phyloP scores from a whole-genome alignment of 192 early-diverging fungal genomes.

The Linderina pennispora region DNA sequence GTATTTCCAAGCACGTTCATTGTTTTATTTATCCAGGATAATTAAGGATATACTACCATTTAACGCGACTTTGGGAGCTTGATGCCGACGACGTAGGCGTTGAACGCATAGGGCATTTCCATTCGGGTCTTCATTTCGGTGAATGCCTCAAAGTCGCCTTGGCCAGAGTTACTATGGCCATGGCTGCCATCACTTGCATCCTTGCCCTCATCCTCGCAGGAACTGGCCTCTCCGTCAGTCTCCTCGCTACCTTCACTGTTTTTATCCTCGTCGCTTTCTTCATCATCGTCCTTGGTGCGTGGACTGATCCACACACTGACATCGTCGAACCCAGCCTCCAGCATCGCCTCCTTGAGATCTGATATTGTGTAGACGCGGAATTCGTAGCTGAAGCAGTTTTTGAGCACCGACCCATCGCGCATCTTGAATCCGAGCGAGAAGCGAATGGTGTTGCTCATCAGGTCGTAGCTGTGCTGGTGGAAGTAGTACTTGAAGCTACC shows the following conservation, averaged over 20 bases:
- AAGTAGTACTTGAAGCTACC: conserved; percentile 33
- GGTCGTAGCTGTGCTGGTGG: conserved; percentile 34
- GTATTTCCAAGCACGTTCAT: too few species aligned
- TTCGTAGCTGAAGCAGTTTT: conserved; percentile 33
- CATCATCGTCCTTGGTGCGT: not conserved
- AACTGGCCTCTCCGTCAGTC: not conserved
- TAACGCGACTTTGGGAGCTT: too few species aligned
- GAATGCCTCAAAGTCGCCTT: conserved; percentile 14
- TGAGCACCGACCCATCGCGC: conserved; percentile 39
- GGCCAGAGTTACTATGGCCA: not conserved
- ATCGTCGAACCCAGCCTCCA: conserved; percentile 43
- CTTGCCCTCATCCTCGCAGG: not conserved
- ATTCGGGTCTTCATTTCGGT: conserved; percentile 3
- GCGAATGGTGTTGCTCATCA: conserved; percentile 16
- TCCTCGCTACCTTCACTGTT: not conserved
- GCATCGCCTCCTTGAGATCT: conserved; percentile 48
- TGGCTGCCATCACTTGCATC: not conserved
- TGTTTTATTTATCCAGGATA: too few species aligned
- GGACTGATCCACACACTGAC: conserved; percentile 33
- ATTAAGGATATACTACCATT: too few species aligned
- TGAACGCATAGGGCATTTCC: conserved; percentile 18
- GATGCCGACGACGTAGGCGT: conserved; percentile 19
- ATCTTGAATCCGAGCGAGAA: conserved; percentile 40
- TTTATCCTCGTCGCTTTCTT: not conserved
- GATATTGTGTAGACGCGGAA: conserved; percentile 39